These are phyloP conservation scores for Kwoniella sp. DNA, from an alignment of 768 basidiomycete genomes.

Conservation along the genomic window DNA sequence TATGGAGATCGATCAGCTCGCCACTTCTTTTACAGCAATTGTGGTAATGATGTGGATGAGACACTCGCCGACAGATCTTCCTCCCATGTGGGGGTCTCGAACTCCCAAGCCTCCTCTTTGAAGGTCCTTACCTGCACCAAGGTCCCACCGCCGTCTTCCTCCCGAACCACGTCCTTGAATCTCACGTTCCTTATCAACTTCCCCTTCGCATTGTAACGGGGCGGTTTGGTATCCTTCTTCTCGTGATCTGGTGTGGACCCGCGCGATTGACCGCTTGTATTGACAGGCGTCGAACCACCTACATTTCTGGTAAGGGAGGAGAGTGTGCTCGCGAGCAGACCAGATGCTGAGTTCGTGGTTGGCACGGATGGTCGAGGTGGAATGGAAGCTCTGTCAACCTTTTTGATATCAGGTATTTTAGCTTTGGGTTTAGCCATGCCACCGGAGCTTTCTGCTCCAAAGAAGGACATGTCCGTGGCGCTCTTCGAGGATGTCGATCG, in stretches of 20 bases:
- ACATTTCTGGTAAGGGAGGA: neutral
- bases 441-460: slow-evolving; percentile 4
- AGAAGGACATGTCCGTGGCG: slow-evolving; percentile 28
- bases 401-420: slow-evolving; percentile 27
- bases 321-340: slow-evolving; percentile 6
- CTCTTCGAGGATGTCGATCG: neutral
- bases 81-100: slow-evolving; percentile 37
- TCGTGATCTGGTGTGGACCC: slow-evolving; percentile 1
- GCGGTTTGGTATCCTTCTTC: slow-evolving; percentile 17
- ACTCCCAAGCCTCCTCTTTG: slow-evolving; percentile 36
- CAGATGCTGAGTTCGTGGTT: neutral
- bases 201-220: slow-evolving; percentile 26
- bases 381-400: slow-evolving; percentile 5
- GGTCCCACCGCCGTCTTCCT: slow-evolving; percentile 26
- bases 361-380: neutral
- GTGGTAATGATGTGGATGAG: too few relatives aligned
- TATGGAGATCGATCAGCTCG: neutral
- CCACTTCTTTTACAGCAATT: neutral
- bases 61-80: slow-evolving; percentile 16
- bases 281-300: neutral
- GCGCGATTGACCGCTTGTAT: neutral
- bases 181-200: slow-evolving; percentile 25
- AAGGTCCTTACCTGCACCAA: slow-evolving; percentile 35
- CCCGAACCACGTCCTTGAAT: slow-evolving; percentile 35
- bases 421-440: slow-evolving; percentile 6